These are phyloP conservation scores for Castanea mollissima DNA, from an alignment of 306 rosid genomes.

Conservation along the genomic window DNA sequence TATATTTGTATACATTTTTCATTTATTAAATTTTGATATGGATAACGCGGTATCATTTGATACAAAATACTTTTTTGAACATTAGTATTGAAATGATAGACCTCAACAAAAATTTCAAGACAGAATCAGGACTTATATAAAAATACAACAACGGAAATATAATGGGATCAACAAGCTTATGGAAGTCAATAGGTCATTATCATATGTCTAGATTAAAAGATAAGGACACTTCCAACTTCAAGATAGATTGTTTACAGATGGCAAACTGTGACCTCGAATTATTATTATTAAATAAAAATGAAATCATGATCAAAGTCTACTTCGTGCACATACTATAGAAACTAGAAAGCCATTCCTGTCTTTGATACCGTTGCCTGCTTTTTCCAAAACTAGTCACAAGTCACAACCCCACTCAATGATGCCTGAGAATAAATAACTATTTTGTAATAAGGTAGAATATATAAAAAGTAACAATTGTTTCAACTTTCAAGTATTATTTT, in stretches of 20 bases:
- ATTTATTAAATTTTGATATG: too few relatives aligned
- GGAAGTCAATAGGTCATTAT: background rate
- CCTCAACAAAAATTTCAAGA: background rate
- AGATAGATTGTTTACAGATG: background rate
- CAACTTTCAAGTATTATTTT: too few relatives aligned
- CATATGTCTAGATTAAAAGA: background rate
- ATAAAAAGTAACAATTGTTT: too few relatives aligned
- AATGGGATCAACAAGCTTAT: background rate
- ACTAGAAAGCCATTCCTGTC: constrained; percentile 1
- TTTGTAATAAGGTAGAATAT: too few relatives aligned
- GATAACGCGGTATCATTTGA: too few relatives aligned
- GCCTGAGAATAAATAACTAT: too few relatives aligned
- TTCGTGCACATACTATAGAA: constrained; percentile 6
- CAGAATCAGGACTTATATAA: background rate
- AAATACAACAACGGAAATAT: background rate
- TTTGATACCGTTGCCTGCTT: constrained; percentile 10
- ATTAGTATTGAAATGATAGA: background rate
- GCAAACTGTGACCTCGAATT: constrained; percentile 11
- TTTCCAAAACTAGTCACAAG: background rate
- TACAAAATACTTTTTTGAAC: too few relatives aligned
- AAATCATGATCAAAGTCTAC: background rate
- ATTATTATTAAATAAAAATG: too few relatives aligned
- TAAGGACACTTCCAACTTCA: constrained; percentile 1
- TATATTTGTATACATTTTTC: too few relatives aligned
- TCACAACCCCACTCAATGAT: too few relatives aligned